A percentile compares a stretch with the other conserved stretches of the same genome.
These are phyloP conservation scores for Royoungia palumana DNA, from an alignment of 768 basidiomycete species.

Conservation along the genomic window DNA sequence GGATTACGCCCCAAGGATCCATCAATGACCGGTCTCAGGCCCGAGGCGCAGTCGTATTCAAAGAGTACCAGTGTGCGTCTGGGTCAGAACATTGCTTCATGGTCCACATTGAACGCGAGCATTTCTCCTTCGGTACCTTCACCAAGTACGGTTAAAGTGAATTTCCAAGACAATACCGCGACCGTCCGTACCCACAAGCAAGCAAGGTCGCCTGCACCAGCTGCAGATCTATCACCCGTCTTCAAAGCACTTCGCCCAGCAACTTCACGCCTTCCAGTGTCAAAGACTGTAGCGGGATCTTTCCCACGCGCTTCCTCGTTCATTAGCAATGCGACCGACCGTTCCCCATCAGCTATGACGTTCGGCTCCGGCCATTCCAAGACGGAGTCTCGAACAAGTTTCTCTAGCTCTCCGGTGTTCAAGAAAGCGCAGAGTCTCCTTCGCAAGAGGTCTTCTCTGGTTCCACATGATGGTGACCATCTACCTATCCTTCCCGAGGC, in stretches of 20 bases:
- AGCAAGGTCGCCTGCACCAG: constrained; percentile 55
- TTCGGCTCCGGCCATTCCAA: constrained; percentile 37
- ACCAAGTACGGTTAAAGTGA: constrained; percentile 15
- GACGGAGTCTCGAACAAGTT: constrained; percentile 20
- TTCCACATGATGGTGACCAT: constrained; percentile 20
- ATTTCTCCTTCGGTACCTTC: constrained; percentile 39
- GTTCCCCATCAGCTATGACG: constrained; percentile 34
- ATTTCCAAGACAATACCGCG: constrained; percentile 27
- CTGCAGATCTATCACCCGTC: constrained; percentile 53
- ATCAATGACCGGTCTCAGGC: constrained; percentile 48
- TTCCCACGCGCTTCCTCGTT: constrained; percentile 27
- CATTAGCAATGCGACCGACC: constrained; percentile 15
- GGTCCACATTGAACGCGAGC: constrained; percentile 44
- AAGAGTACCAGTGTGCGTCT: constrained; percentile 28
- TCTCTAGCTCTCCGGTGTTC: constrained; percentile 34
- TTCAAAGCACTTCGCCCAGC: constrained; percentile 60
- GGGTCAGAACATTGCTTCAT: constrained; percentile 62
- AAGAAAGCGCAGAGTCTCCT: constrained; percentile 25
- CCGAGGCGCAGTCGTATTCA: constrained; percentile 41
- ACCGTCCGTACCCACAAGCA: constrained; percentile 43
- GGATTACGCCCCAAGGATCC: constrained; percentile 35
- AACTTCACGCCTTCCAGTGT: constrained; percentile 25
- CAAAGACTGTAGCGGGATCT: constrained; percentile 21
- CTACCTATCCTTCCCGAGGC: constrained; percentile 47
- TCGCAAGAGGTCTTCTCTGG: constrained; percentile 26